Base-by-base conservation (phyloP, 331 rosid species). In the Dryas integrifolia region DNA sequence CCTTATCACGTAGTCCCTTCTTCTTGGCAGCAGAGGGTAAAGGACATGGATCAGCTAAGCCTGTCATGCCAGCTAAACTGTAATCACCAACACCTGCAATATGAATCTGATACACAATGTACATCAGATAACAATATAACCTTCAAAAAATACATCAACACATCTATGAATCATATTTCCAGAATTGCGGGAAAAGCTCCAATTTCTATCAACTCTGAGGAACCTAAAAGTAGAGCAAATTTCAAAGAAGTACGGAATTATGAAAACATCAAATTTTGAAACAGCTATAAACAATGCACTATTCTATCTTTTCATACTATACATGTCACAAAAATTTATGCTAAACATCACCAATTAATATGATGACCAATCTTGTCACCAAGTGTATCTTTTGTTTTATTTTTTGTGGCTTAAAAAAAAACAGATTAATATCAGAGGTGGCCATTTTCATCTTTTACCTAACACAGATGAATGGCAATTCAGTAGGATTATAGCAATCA, bases 11-110 rank as follows among this genome's bases (percentile, higher is more conserved):
- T 75, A 94, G 81, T 15, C 98, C 98, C 79, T 94, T 91, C 96
- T 88, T 94, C 86, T 94, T 94, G 55, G 98, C 97, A 76, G 97
- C 97, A 80, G 97, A 91, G 65, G 98, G 98, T 77, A 91, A 86
- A 75, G 97, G 96, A 67, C 98, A 94, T 46, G 98, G 97, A 84
- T 94, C 98, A 15, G 95, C 88, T 75, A 94, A 85, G 67, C 65
- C 84, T 65, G 92, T 78, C 65, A 77, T 35, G 52, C 79, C 79
- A 78, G 92, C 89, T 73, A 91, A 81, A 82, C 81, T 51, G 72
- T 79, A 88, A 88, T 94, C 98, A 67, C 97, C 98, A 65, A 89
- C 97, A 50, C 98, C 98, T 30, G 97, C 96, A 78, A 94, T 86
- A 80, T 94, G 98, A 75, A 91, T 92, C 98, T 94, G 88, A 78